A percentile compares a stretch with the other conserved stretches of the same genome.
phyloP scores from a whole-genome alignment of 176 grass and related monocot genomes.

The Eleusine indica region DNA sequence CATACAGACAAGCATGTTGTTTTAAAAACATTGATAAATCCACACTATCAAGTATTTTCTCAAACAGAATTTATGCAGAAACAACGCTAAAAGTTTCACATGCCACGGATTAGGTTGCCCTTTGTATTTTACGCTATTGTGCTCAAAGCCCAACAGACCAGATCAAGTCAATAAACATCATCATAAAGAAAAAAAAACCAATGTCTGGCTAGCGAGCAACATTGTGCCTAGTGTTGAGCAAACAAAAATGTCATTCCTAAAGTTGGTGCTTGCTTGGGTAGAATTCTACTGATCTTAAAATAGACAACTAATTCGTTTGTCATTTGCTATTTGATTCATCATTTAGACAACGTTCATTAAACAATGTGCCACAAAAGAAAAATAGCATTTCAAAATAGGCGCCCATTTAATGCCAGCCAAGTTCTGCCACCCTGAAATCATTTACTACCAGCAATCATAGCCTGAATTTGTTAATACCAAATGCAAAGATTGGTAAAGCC shows the following conservation, averaged over 20 bases:
- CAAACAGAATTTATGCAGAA: neutral
- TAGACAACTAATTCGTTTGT: neutral
- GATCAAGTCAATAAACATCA: neutral
- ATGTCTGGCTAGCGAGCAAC: neutral
- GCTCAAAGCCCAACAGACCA: neutral
- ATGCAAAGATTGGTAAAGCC: neutral
- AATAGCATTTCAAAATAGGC: slow-evolving; percentile 1
- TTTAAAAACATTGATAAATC: neutral
- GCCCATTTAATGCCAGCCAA: neutral
- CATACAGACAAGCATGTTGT: neutral
- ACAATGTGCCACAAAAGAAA: neutral
- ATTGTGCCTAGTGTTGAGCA: neutral
- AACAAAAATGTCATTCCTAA: neutral
- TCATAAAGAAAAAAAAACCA: neutral
- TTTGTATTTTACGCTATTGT: slow-evolving; percentile 2
- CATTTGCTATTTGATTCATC: neutral
- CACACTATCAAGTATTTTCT: neutral
- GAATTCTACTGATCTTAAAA: neutral
- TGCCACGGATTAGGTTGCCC: neutral
- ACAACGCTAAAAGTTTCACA: neutral
- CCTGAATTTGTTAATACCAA: neutral
- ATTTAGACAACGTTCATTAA: neutral
- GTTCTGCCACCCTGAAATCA: neutral
- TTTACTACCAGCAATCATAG: neutral
- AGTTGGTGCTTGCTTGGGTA: neutral